phyloP scores from a whole-genome alignment of 78 protist genomes.

The Diacronema lutheri region DNA sequence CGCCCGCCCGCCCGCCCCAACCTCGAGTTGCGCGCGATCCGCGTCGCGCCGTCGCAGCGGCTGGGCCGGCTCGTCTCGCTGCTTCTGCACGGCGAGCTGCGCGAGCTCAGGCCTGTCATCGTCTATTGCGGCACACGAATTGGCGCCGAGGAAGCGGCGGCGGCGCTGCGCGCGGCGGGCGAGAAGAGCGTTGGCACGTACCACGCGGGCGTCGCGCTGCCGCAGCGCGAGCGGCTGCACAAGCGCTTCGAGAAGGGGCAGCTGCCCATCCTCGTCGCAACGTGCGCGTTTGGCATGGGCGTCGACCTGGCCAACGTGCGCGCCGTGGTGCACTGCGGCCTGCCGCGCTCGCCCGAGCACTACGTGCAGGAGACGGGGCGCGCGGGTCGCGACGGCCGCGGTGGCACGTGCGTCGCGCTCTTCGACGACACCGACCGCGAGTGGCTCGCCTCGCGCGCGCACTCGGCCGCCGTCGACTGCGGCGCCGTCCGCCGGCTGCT shows the following conservation, averaged over 20 bases:
- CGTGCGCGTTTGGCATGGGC: slow-evolving; percentile 53
- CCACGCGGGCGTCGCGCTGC: background rate
- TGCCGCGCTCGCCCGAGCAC: slow-evolving; percentile 38
- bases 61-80: background rate
- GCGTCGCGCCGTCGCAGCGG: background rate
- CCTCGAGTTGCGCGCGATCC: background rate
- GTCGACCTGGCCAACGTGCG: slow-evolving; percentile 37
- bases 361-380: slow-evolving; percentile 53
- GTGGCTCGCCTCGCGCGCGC: background rate
- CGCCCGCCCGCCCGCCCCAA: background rate
- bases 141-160: background rate
- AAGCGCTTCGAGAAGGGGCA: background rate
- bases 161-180: background rate
- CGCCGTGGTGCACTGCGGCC: slow-evolving; percentile 37
- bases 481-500: background rate
- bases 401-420: slow-evolving; percentile 10
- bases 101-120: background rate
- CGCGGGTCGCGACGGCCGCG: slow-evolving; percentile 51
- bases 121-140: background rate
- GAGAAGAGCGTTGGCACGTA: background rate
- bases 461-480: background rate
- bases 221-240: slow-evolving; percentile 11
- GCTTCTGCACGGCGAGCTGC: background rate
- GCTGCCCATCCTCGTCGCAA: slow-evolving; percentile 13
- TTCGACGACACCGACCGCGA: background rate